Evolutionary conservation across 768 basidiomycete genomes (phyloP).

Genomic region (Scleroderma citrinum): DNA sequence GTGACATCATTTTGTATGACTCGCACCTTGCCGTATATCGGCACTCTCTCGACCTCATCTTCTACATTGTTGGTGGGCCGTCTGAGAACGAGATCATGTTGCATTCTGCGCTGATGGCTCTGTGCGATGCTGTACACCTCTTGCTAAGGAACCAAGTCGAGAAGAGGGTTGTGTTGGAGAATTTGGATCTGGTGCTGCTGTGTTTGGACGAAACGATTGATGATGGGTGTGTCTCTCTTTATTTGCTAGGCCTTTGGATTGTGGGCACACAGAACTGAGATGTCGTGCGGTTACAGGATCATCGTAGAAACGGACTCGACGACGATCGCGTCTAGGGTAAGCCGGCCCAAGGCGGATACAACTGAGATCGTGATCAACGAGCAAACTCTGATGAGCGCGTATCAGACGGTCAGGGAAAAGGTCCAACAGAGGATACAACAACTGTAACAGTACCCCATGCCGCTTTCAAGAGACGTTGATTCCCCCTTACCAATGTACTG

Average conservation of each 20-base stretch:
- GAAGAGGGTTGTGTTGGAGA: conserved; percentile 92
- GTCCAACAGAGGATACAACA: conserved; percentile 80
- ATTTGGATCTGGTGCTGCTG: conserved; percentile 84
- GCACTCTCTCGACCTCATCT: conserved; percentile 90
- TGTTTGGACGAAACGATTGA: conserved; percentile 97
- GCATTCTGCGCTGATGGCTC: conserved; percentile 72
- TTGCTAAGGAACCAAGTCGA: conserved; percentile 90
- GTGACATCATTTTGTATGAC: conserved; percentile 91
- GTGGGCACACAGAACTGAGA: conserved; percentile 1
- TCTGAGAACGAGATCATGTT: conserved; percentile 97
- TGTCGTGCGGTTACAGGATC: conserved; percentile 47
- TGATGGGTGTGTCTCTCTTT: conserved; percentile 69
- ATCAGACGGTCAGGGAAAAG: conserved; percentile 82
- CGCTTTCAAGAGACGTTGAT: not conserved
- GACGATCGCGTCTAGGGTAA: conserved; percentile 93
- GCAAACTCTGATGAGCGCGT: conserved; percentile 90
- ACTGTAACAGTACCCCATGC: conserved; percentile 37
- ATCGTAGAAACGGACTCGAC: conserved; percentile 95
- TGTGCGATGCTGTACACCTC: conserved; percentile 80
- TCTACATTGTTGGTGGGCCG: conserved; percentile 87
- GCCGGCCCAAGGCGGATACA: conserved; percentile 86
- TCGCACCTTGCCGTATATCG: conserved; percentile 89
- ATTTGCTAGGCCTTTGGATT: not conserved
- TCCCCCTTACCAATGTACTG: too few relatives aligned
- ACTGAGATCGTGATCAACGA: conserved; percentile 98